Percentiles rank a stretch among this genome's conserved stretches.
Evolutionary conservation across 2,329 filamentous ascomycete genomes (phyloP).

Genomic region (Exophiala alcalophila): DNA sequence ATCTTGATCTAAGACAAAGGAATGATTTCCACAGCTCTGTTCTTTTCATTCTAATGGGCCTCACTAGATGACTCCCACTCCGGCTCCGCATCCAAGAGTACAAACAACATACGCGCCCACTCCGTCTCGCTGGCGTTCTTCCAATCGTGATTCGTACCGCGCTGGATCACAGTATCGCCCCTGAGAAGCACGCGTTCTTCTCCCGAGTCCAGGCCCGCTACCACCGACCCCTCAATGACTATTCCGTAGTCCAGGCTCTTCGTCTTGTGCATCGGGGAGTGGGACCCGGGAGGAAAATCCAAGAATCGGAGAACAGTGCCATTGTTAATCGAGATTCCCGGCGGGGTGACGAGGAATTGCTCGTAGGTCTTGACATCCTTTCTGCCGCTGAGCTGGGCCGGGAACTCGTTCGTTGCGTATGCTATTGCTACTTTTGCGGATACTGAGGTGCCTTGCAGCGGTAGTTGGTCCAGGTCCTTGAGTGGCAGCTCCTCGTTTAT

Average conservation of each 20-base stretch:
- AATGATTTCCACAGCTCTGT: no score
- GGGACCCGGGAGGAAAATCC: conserved; percentile 46
- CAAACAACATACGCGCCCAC: conserved; percentile 22
- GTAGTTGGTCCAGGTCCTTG: not conserved
- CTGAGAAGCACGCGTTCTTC: conserved; percentile 45
- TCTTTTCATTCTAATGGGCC: no score
- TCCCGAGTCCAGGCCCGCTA: conserved; percentile 52
- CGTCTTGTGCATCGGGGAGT: conserved; percentile 52
- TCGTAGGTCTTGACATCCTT: not conserved
- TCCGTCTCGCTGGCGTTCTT: conserved; percentile 34
- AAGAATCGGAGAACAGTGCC: conserved; percentile 33
- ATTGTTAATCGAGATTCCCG: not conserved
- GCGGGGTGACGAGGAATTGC: not conserved
- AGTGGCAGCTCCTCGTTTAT: not conserved
- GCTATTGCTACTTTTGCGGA: not conserved
- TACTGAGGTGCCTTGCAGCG: not conserved
- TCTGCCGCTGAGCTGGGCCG: not conserved
- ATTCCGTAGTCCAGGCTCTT: conserved; percentile 55
- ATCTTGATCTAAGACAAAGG: no score
- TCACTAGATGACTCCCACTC: no score
- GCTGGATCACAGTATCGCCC: conserved; percentile 55
- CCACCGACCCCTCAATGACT: conserved; percentile 53
- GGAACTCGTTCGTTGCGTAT: not conserved
- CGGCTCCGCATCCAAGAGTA: no score
- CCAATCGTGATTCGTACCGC: conserved; percentile 45